These are phyloP conservation scores for Phaeosphaeria sp. DNA, from an alignment of 2,329 filamentous ascomycete genomes.

Conservation along the genomic window DNA sequence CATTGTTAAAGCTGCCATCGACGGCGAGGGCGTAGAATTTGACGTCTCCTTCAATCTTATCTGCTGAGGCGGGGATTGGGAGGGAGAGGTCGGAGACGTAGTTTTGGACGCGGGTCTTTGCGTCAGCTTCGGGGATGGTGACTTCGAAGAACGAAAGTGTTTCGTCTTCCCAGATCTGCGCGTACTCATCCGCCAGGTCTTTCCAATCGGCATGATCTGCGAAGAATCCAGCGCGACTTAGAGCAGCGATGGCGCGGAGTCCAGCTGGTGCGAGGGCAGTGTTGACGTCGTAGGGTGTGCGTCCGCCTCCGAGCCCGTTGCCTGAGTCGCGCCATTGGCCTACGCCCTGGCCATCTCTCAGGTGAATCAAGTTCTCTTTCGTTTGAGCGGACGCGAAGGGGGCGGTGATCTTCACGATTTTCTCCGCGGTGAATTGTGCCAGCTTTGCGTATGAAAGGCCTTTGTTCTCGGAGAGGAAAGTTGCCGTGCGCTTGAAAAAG, in stretches of 20 bases:
- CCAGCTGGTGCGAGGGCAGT: slow-evolving; percentile 68
- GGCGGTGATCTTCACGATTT: slow-evolving; percentile 63
- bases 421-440: slow-evolving; percentile 60
- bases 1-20: slow-evolving; percentile 54
- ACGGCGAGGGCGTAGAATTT: slow-evolving; percentile 65
- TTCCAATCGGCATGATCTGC: slow-evolving; percentile 58
- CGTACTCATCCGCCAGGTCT: slow-evolving; percentile 54
- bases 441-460: slow-evolving; percentile 63
- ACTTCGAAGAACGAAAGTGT: slow-evolving; percentile 65
- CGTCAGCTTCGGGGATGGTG: slow-evolving; percentile 52
- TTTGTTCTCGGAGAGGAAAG: slow-evolving; percentile 58
- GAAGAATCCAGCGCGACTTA: slow-evolving; percentile 61
- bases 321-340: slow-evolving; percentile 70
- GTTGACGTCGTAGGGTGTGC: slow-evolving; percentile 72
- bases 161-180: slow-evolving; percentile 67
- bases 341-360: slow-evolving; percentile 62
- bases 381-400: slow-evolving; percentile 62
- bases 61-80: slow-evolving; percentile 53
- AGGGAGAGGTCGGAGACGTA: slow-evolving; percentile 57
- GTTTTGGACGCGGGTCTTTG: slow-evolving; percentile 54
- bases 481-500: slow-evolving; percentile 55
- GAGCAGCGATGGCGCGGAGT: slow-evolving; percentile 62
- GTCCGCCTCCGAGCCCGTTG: slow-evolving; percentile 66
- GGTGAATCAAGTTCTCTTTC: slow-evolving; percentile 63
- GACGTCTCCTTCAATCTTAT: slow-evolving; percentile 54